A percentile compares a stretch with the other conserved stretches of the same genome.
phyloP scores from a whole-genome alignment of 305 asterid species.

The Fraxinus sp. region DNA sequence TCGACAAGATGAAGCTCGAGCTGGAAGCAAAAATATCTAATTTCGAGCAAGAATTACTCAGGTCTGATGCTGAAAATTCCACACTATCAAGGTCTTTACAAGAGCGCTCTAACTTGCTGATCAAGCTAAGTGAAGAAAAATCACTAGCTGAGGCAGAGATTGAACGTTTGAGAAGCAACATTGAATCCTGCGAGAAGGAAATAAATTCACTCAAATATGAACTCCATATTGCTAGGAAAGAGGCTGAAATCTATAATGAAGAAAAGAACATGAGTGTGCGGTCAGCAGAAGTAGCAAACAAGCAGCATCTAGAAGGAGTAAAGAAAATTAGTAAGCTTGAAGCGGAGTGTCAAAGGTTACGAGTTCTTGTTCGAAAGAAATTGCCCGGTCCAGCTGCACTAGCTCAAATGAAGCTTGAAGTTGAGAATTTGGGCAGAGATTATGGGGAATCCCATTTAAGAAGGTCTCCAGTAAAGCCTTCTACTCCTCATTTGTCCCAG shows the following conservation, averaged over 20 bases:
- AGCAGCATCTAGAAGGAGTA: constrained; percentile 90
- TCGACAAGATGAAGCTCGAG: constrained; percentile 73
- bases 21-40: constrained; percentile 60
- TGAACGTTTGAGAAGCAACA: constrained; percentile 58
- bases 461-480: constrained; percentile 78
- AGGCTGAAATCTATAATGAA: constrained; percentile 87
- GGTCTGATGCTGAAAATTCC: constrained; percentile 76
- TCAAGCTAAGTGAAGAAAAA: constrained; percentile 78
- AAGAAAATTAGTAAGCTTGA: constrained; percentile 91
- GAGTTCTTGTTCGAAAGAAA: constrained; percentile 93
- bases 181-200: constrained; percentile 75
- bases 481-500: constrained; percentile 53
- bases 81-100: constrained; percentile 85
- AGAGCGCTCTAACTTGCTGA: constrained; percentile 81
- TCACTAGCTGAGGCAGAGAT: constrained; percentile 77
- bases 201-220: constrained; percentile 79
- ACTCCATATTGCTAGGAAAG: constrained; percentile 71
- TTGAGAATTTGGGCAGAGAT: constrained; percentile 79
- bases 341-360: constrained; percentile 92
- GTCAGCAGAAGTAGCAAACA: constrained; percentile 94
- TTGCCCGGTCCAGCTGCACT: constrained; percentile 96
- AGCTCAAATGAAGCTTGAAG: constrained; percentile 97
- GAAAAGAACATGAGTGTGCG: constrained; percentile 88
- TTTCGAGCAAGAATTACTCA: constrained; percentile 71
- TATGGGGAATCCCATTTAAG: constrained; percentile 67